Conservation (phyloP, 805 yeast species). For the Nakazawaea holstii region DNA sequence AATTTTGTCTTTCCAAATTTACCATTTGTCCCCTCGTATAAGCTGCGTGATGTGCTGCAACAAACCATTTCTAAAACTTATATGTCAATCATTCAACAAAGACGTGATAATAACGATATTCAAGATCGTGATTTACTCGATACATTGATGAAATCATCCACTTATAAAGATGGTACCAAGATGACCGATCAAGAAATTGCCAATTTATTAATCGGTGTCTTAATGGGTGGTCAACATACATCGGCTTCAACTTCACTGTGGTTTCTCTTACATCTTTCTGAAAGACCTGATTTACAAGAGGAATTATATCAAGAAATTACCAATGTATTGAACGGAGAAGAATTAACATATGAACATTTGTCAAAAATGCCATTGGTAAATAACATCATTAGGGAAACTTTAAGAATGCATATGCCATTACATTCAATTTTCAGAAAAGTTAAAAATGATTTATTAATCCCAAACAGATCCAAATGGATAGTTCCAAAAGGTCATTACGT, state of each 20-base stretch:
- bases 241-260: conserved; percentile 95
- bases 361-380: conserved; percentile 78
- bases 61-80: conserved; percentile 74
- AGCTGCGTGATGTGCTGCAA: conserved; percentile 86
- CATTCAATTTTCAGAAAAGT: conserved; percentile 96
- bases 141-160: conserved; percentile 71
- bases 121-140: conserved; percentile 87
- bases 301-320: conserved; percentile 72
- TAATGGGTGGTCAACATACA: conserved; percentile 99
- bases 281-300: conserved; percentile 79
- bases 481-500: conserved; percentile 90
- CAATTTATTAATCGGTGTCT: conserved; percentile 85
- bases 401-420: conserved; percentile 93
- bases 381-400: conserved; percentile 84
- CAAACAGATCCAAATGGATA: conserved; percentile 63
- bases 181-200: conserved; percentile 97
- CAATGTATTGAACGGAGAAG: conserved; percentile 53
- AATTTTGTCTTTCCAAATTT: conserved; percentile 94
- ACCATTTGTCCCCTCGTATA: conserved; percentile 76
- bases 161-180: conserved; percentile 87
- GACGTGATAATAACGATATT: conserved; percentile 74
- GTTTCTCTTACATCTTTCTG: conserved; percentile 88
- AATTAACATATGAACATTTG: conserved; percentile 75
- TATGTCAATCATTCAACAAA: conserved; percentile 65
- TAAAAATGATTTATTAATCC: conserved; percentile 68